Base-by-base conservation (phyloP, 805 yeast genomes). In the Pichia nanzhaoensis region DNA sequence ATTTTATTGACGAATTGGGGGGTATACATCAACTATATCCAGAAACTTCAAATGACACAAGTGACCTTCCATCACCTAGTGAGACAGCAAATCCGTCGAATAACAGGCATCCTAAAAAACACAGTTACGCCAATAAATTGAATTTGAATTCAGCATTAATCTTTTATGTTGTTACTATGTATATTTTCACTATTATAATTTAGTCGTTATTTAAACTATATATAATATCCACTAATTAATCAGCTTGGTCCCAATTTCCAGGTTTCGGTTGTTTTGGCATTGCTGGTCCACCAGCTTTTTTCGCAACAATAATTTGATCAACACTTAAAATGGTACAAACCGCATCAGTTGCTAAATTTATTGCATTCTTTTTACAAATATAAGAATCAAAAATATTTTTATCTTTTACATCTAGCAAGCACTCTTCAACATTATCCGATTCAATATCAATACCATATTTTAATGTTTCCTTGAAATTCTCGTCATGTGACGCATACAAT, bases 301-400 rank as follows among this genome's bases (percentile, higher is more conserved):
- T 91, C 37, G 99, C 98, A 93, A 91, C 93, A 62, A 91, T 93
- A 58, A 91, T 91, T 74, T 91, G 98, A 65, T 93, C 98, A 41
- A 93, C 93, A 21, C 95, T 81, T 51, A 90, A 73, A 43, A 90
- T 83, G 5, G 98, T 93, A 51, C 75, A 78, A 13, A 96, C 95
- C 40, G 97, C 96, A 54, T 93, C 98, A 3, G 96, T 89, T 16
- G 99, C 98, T 51, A 93, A 82, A 56, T 82, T 78, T 54, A 93
- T 83, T 39, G 97, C 99, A 51, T 87, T 84, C 57, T 74, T 76
- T 72, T 93, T 91, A 36, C 90, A 75, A 19, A 85, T 70, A 51
- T 84, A 74, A 51, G 91, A 75, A 64, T 91, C 99, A 60, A 72
- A 84, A 45, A 93, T 83, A 3, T 83, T 82, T 33, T 73, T 77